Percentiles rank a stretch among this genome's conserved stretches.
Evolutionary conservation across 805 yeast species (phyloP).

Genomic region (Saturnispora saitoi): DNA sequence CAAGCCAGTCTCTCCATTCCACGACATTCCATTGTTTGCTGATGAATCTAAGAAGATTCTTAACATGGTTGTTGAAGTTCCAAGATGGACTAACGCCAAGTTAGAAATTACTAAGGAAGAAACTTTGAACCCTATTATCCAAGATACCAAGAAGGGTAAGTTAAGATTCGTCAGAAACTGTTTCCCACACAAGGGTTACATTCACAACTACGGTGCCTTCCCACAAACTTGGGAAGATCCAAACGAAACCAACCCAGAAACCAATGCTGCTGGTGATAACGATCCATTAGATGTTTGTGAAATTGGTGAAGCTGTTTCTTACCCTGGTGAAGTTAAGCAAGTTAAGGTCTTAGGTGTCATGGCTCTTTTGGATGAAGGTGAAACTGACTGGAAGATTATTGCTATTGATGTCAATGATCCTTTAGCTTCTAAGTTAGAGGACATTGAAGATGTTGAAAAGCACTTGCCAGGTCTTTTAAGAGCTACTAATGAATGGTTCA

Average conservation of each 20-base stretch:
- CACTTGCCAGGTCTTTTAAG: slow-evolving; percentile 89
- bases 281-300: slow-evolving; percentile 85
- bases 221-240: slow-evolving; percentile 91
- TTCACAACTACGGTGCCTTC: slow-evolving; percentile 97
- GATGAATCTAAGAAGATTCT: slow-evolving; percentile 83
- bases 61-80: slow-evolving; percentile 83
- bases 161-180: slow-evolving; percentile 93
- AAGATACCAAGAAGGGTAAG: slow-evolving; percentile 96
- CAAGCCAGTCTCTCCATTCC: slow-evolving; percentile 92
- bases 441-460: slow-evolving; percentile 83
- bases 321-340: slow-evolving; percentile 69
- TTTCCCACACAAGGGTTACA: slow-evolving; percentile 98
- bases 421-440: slow-evolving; percentile 76
- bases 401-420: slow-evolving; percentile 86
- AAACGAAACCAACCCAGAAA: slow-evolving; percentile 54
- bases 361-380: slow-evolving; percentile 91
- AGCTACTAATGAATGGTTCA: slow-evolving; percentile 96
- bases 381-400: slow-evolving; percentile 86
- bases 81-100: slow-evolving; percentile 98
- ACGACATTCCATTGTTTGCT: slow-evolving; percentile 86
- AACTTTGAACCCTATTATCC: slow-evolving; percentile 85
- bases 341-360: slow-evolving; percentile 91
- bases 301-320: slow-evolving; percentile 59
- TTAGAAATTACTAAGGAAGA: slow-evolving; percentile 85
- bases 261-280: slow-evolving; percentile 66